A percentile compares a stretch with the other conserved stretches of the same genome.
phyloP scores from a whole-genome alignment of 2,329 filamentous ascomycete species.

The Dothistroma pini region DNA sequence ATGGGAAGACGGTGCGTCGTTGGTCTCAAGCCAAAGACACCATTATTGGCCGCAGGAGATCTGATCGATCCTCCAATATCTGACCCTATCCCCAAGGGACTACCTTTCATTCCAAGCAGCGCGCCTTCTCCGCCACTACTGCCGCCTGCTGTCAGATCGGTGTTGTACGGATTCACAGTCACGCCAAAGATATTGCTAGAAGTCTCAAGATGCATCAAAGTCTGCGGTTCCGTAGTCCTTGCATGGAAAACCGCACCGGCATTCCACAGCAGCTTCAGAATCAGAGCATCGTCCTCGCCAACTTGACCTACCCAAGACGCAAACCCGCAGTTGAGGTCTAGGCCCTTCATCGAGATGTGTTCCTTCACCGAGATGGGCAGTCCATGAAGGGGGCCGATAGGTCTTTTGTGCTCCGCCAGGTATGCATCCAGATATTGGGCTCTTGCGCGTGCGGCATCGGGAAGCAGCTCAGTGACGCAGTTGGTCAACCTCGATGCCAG shows the following conservation, averaged over 20 bases:
- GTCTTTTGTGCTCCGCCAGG: conserved; percentile 35
- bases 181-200: conserved; percentile 50
- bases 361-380: conserved; percentile 54
- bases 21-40: conserved; percentile 45
- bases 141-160: conserved; percentile 50
- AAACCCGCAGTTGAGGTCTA: conserved; percentile 50
- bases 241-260: conserved; percentile 53
- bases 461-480: conserved; percentile 45
- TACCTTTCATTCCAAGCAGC: conserved; percentile 51
- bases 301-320: conserved; percentile 48
- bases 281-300: conserved; percentile 44
- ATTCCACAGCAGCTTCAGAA: conserved; percentile 45
- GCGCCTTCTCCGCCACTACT: conserved; percentile 57
- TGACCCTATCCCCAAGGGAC: conserved; percentile 52
- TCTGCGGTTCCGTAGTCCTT: conserved; percentile 54
- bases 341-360: conserved; percentile 49
- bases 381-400: conserved; percentile 47
- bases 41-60: conserved; percentile 47
- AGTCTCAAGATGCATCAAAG: conserved; percentile 54
- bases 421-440: conserved; percentile 43
- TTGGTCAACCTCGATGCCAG: conserved; percentile 51
- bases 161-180: conserved; percentile 55
- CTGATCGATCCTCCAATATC: conserved; percentile 45
- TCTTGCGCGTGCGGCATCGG: conserved; percentile 36
- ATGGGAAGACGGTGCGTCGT: conserved; percentile 44